These are phyloP conservation scores for Aspergillus haitiensis DNA, from an alignment of 495 filamentous ascomycete species.

Conservation along the genomic window DNA sequence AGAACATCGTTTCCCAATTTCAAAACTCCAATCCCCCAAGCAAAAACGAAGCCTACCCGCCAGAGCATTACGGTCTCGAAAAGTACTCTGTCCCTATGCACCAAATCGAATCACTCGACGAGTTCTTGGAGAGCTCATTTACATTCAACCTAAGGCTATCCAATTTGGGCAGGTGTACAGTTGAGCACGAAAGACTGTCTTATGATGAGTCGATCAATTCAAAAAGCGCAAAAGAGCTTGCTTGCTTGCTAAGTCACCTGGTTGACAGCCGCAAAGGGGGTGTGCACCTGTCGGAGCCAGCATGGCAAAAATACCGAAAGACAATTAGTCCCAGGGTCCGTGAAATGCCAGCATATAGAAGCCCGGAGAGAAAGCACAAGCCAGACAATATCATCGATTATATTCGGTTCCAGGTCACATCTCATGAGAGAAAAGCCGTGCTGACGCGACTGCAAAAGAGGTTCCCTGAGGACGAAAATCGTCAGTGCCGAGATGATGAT, in stretches of 20 bases:
- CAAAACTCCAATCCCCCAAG: slow-evolving; percentile 62
- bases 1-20: slow-evolving; percentile 70
- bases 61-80: slow-evolving; percentile 57
- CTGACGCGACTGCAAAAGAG: slow-evolving; percentile 44
- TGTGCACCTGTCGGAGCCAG: slow-evolving; percentile 55
- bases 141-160: slow-evolving; percentile 64
- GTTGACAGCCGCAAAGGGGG: slow-evolving; percentile 84
- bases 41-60: slow-evolving; percentile 34
- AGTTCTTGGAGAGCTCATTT: slow-evolving; percentile 58
- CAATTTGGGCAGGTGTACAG: slow-evolving; percentile 72
- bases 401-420: slow-evolving; percentile 64
- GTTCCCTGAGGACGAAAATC: slow-evolving; percentile 34
- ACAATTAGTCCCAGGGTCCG: slow-evolving; percentile 36
- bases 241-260: slow-evolving; percentile 70
- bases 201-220: slow-evolving; percentile 65
- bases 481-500: slow-evolving; percentile 45
- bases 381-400: slow-evolving; percentile 64
- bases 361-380: slow-evolving; percentile 39
- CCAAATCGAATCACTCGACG: slow-evolving; percentile 31
- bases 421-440: slow-evolving; percentile 51
- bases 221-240: slow-evolving; percentile 56
- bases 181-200: slow-evolving; percentile 67
- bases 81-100: slow-evolving; percentile 53
- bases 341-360: slow-evolving; percentile 42
- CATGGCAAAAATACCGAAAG: slow-evolving; percentile 54